Base-by-base conservation (phyloP, 148 eudicot species). In the Chenopodium berlandieri region DNA sequence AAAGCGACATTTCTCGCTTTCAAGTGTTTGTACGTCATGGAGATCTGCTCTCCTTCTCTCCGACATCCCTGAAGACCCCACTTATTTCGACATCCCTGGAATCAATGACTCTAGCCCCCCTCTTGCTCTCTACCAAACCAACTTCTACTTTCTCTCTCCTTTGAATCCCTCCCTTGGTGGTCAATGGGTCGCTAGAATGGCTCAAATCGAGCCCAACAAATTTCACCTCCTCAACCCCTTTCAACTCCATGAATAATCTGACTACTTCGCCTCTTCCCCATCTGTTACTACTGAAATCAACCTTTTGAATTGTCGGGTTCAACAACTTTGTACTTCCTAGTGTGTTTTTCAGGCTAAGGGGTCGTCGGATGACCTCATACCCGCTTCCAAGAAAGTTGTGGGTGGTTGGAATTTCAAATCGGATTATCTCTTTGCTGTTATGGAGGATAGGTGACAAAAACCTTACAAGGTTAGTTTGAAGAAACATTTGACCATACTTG, bases 21-120 rank as follows among this genome's bases (percentile, higher is more conserved):
- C 81, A 66, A 7, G 65, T 1, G 81, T 79, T 30, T 79, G 75
- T 73, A n/a, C 60, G 1, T 27, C 75, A 1, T 79, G 81, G 75
- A 72, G 81, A 2, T 48, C 65, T 4, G 6, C 65, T 23, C 68
- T 23, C 6, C 10, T 30, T 63, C 68, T 20, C 1, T 64, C 6
- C 1, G n/a, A 22, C 25, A 64, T 64, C 62, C 62, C 62, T 0
- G 22, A 56, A 20, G 9, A 22, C n/a, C 27, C 68, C 27, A 64
- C 27, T 4, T 7, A 22, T 0, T 64, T 22, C 10, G 20, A 56
- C 16, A 56, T 56, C 62, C 62, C 62, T 22, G 62, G 20, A 32
- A 4, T 17, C 17, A 17, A 3, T 9, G 1, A 44, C 19, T 7
- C 9, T 47, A 7, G 20, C 69, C 30, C 1, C 48, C 52, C 69